Evolutionary conservation across 1,284 basidiomycete genomes (phyloP).

Genomic region (Rhodotorula sp.): DNA sequence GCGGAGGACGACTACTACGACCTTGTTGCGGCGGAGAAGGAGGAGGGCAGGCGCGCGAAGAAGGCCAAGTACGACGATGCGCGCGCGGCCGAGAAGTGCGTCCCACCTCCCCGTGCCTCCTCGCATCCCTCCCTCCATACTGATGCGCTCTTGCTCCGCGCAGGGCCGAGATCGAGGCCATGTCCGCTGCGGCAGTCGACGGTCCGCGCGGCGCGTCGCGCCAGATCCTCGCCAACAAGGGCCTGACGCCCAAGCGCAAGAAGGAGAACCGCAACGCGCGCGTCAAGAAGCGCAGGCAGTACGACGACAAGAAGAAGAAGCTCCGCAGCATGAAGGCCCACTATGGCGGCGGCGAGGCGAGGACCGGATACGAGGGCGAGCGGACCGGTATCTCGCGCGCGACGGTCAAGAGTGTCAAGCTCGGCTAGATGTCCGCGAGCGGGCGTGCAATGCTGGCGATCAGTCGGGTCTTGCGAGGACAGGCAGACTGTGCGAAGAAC

Average conservation of each 20-base stretch:
- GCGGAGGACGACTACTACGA: slow-evolving; percentile 76
- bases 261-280: slow-evolving; percentile 89
- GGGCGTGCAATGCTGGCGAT: not conserved
- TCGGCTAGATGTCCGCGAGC: slow-evolving; percentile 14
- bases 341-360: slow-evolving; percentile 67
- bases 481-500: no score
- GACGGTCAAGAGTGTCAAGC: slow-evolving; percentile 64
- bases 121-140: not conserved
- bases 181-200: slow-evolving; percentile 44
- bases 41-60: slow-evolving; percentile 73
- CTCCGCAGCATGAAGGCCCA: slow-evolving; percentile 81
- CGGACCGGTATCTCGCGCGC: slow-evolving; percentile 73
- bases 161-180: slow-evolving; percentile 29
- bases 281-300: slow-evolving; percentile 90
- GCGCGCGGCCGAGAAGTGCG: slow-evolving; percentile 66
- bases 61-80: slow-evolving; percentile 74
- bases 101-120: slow-evolving; percentile 13
- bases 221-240: slow-evolving; percentile 87
- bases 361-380: slow-evolving; percentile 56
- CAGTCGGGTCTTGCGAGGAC: not conserved
- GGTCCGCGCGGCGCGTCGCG: slow-evolving; percentile 84
- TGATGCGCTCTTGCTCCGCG: not conserved
- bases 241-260: slow-evolving; percentile 79
- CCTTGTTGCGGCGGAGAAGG: slow-evolving; percentile 72
- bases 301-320: slow-evolving; percentile 91